phyloP scores from a whole-genome alignment of 2,329 filamentous ascomycete species.

The Blastomyces emzantsi region DNA sequence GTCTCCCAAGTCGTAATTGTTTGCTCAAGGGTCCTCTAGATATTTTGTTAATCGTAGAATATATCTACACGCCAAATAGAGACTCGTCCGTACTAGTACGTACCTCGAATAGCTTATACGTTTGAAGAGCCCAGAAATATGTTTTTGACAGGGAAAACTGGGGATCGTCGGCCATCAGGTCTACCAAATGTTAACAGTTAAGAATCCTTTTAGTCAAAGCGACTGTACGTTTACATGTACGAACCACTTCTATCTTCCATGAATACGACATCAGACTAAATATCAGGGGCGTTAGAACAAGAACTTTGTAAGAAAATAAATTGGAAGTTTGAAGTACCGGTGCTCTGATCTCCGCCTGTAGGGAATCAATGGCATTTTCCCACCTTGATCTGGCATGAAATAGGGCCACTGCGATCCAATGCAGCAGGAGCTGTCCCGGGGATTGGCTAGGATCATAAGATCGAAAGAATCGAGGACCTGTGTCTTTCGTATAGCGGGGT shows the following conservation, averaged over 20 bases:
- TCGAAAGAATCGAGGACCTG: constrained; percentile 3
- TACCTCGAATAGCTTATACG: constrained; percentile 13
- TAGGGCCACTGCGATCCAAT: constrained; percentile 11
- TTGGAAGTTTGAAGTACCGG: neutral
- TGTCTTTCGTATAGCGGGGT: constrained; percentile 8
- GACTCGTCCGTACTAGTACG: neutral
- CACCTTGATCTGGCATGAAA: constrained; percentile 10
- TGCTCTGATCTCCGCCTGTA: constrained; percentile 11
- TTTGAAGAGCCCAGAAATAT: constrained; percentile 14
- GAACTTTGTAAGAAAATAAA: neutral
- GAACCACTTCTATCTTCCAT: constrained; percentile 10
- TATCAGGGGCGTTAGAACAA: neutral
- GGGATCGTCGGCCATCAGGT: constrained; percentile 11
- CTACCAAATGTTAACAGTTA: constrained; percentile 2
- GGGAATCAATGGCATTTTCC: constrained; percentile 11
- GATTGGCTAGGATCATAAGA: constrained; percentile 9
- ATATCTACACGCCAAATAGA: neutral
- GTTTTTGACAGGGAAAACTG: constrained; percentile 13
- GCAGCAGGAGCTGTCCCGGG: constrained; percentile 8
- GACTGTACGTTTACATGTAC: neutral
- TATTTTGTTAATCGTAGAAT: neutral
- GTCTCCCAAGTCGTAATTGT: constrained; percentile 12
- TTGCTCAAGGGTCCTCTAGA: constrained; percentile 7
- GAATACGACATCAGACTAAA: constrained; percentile 10
- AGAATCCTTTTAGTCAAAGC: neutral